Evolutionary conservation across 2,329 filamentous ascomycete genomes (phyloP).

Genomic region (Colletotrichum sp.): DNA sequence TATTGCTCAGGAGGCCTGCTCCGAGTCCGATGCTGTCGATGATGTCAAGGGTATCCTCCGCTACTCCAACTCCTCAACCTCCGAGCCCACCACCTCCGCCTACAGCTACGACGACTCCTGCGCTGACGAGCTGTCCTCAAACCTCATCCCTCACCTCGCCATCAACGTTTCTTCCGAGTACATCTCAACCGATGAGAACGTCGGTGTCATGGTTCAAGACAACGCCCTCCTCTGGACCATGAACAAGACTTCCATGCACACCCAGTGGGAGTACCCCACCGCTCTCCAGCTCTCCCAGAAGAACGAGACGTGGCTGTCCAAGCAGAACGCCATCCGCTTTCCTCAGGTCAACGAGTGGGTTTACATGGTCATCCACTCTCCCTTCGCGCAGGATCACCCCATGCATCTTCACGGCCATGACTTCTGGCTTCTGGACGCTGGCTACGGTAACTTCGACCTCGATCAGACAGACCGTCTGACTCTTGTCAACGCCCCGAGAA

Average conservation of each 20-base stretch:
- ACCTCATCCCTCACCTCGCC: neutral
- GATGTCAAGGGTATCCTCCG: neutral
- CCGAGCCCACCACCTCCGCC: neutral
- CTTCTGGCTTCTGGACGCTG: conserved; percentile 28
- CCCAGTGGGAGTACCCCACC: conserved; percentile 35
- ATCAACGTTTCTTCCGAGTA: neutral
- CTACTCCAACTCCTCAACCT: neutral
- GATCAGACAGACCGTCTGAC: conserved; percentile 9
- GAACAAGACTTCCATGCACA: conserved; percentile 34
- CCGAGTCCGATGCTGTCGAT: neutral
- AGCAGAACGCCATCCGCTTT: conserved; percentile 33
- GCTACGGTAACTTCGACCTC: conserved; percentile 16
- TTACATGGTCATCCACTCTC: conserved; percentile 32
- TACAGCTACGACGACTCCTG: neutral
- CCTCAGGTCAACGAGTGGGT: conserved; percentile 30
- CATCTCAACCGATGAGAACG: neutral
- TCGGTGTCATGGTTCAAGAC: neutral
- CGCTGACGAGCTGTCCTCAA: neutral
- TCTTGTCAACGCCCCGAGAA: conserved; percentile 51
- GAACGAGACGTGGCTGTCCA: conserved; percentile 22
- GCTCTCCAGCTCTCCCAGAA: conserved; percentile 26
- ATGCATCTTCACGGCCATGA: conserved; percentile 43
- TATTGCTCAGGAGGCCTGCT: neutral
- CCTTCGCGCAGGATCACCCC: conserved; percentile 31
- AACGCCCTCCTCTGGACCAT: neutral